These are phyloP conservation scores for Myxozyma melibiosi DNA, from an alignment of 805 yeast species.

Conservation along the genomic window DNA sequence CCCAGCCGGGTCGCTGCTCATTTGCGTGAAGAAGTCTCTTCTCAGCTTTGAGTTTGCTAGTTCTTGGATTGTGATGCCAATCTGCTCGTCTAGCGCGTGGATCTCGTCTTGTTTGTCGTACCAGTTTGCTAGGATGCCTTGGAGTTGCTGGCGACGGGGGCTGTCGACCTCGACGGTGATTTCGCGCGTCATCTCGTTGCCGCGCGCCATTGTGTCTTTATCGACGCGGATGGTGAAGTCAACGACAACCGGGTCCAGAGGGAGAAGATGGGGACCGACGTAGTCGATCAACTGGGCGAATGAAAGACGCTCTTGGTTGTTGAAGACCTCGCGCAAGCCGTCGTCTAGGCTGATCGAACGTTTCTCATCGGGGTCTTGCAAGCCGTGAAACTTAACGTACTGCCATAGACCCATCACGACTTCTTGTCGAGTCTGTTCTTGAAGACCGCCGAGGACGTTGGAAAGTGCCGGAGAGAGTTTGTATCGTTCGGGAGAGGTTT, in stretches of 20 bases:
- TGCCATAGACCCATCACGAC: slow-evolving; percentile 79
- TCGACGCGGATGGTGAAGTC: slow-evolving; percentile 78
- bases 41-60: slow-evolving; percentile 60
- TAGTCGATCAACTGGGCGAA: slow-evolving; percentile 74
- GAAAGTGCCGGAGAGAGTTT: slow-evolving; percentile 68
- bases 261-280: slow-evolving; percentile 67
- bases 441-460: slow-evolving; percentile 64
- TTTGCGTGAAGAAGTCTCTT: slow-evolving; percentile 73
- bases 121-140: slow-evolving; percentile 47
- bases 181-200: slow-evolving; percentile 61
- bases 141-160: slow-evolving; percentile 41
- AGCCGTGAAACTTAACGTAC: slow-evolving; percentile 65
- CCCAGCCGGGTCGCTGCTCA: slow-evolving; percentile 74
- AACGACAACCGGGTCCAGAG: slow-evolving; percentile 76
- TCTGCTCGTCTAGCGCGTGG: slow-evolving; percentile 49
- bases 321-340: slow-evolving; percentile 49
- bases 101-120: slow-evolving; percentile 47
- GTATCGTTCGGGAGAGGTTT: slow-evolving; percentile 68
- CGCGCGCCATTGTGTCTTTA: slow-evolving; percentile 58
- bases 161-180: slow-evolving; percentile 59
- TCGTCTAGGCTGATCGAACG: slow-evolving; percentile 56
- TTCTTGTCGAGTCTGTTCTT: slow-evolving; percentile 84
- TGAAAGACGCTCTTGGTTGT: slow-evolving; percentile 54
- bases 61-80: slow-evolving; percentile 52
- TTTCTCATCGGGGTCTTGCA: slow-evolving; percentile 60